These are phyloP conservation scores for Coemansia sp. DNA, from an alignment of 192 early-diverging fungal species.

Conservation along the genomic window DNA sequence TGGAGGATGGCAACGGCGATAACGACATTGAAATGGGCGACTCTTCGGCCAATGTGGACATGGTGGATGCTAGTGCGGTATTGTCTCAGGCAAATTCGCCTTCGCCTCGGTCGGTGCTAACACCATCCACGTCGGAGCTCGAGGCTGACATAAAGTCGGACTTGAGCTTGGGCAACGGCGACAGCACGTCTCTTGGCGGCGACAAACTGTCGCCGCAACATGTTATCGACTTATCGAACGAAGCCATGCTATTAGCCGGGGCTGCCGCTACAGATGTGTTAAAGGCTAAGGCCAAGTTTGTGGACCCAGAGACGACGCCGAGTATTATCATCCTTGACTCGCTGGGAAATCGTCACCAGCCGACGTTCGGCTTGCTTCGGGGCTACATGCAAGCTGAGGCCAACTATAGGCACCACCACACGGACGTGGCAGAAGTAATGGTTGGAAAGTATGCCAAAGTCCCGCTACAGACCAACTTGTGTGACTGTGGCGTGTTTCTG, in stretches of 20 bases:
- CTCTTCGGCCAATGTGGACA: constrained; percentile 12
- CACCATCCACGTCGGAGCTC: not conserved
- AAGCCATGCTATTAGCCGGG: not conserved
- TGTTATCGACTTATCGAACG: constrained; percentile 20
- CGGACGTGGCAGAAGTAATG: constrained; percentile 28
- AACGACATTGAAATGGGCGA: constrained; percentile 26
- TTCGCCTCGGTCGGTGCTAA: not conserved
- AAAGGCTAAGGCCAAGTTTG: constrained; percentile 19
- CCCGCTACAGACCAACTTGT: constrained; percentile 75
- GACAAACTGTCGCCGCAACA: constrained; percentile 16
- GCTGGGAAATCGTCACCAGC: constrained; percentile 44
- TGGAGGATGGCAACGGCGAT: constrained; percentile 1
- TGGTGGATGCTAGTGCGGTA: not conserved
- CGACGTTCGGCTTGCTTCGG: constrained; percentile 41
- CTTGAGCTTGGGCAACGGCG: constrained; percentile 4
- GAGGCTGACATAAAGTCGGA: not conserved
- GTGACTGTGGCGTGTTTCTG: constrained; percentile 90
- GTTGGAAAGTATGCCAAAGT: constrained; percentile 66
- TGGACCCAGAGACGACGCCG: constrained; percentile 24
- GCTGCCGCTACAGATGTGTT: not conserved
- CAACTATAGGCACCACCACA: constrained; percentile 44
- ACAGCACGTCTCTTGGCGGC: constrained; percentile 37
- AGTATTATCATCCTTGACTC: constrained; percentile 51
- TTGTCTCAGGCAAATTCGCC: not conserved
- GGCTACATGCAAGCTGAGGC: constrained; percentile 62